A percentile compares a stretch with the other conserved stretches of the same genome.
Evolutionary conservation across 139 green algal species (phyloP).

Genomic region (Tetraselmis chui): DNA sequence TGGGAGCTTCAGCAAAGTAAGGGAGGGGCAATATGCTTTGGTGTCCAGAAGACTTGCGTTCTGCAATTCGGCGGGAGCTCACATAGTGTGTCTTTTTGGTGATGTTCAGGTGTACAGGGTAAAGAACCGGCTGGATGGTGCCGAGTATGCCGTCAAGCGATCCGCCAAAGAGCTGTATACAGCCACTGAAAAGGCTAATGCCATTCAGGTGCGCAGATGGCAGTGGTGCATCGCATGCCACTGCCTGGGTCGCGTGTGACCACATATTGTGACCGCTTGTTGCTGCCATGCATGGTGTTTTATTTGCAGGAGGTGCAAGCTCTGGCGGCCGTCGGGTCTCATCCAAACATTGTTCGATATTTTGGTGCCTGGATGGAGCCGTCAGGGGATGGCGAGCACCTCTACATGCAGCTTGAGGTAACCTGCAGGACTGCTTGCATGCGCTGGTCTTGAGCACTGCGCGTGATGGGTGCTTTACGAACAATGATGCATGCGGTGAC

Average conservation of each 20-base stretch:
- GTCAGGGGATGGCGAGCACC: constrained; percentile 35
- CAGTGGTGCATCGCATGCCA: neutral
- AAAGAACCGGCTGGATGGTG: constrained; percentile 67
- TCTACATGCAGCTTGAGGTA: constrained; percentile 88
- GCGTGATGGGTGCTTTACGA: constrained; percentile 43
- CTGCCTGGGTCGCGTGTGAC: neutral
- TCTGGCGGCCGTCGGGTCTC: constrained; percentile 55
- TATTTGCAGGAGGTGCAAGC: constrained; percentile 78
- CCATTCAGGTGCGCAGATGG: constrained; percentile 39
- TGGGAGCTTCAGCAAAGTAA: constrained; percentile 57
- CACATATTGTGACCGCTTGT: neutral
- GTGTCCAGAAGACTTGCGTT: too few species aligned
- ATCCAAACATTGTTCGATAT: constrained; percentile 81
- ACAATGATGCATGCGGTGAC: neutral
- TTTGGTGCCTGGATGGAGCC: constrained; percentile 73
- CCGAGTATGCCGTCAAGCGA: constrained; percentile 84
- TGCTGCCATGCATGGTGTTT: neutral
- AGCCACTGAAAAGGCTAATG: constrained; percentile 42
- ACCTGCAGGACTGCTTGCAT: constrained; percentile 51
- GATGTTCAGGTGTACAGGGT: constrained; percentile 61
- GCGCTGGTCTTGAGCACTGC: neutral
- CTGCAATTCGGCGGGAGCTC: too few species aligned
- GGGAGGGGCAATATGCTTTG: too few species aligned
- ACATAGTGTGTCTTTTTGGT: too few species aligned
- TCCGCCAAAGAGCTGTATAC: constrained; percentile 37